Conservation (phyloP, 495 filamentous ascomycete genomes). For the Neurospora sp. region DNA sequence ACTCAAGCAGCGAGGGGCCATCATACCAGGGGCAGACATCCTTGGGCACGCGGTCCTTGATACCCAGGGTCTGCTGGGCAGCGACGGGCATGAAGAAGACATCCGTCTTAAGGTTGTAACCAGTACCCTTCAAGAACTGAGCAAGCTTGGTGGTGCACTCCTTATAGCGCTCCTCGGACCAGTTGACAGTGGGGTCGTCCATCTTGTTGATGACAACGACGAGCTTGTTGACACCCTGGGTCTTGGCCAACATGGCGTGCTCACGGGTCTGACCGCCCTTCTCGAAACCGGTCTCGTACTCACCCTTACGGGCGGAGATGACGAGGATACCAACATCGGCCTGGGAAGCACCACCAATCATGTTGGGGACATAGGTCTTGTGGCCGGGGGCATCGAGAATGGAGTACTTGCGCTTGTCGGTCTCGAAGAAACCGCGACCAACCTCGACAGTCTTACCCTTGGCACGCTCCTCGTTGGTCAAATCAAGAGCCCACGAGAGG, state of each 20-base stretch:
- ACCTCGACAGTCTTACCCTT: constrained; percentile 99
- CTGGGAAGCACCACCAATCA: constrained; percentile 92
- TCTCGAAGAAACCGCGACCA: constrained; percentile 92
- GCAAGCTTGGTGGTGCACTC: constrained; percentile 86
- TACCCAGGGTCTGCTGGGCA: constrained; percentile 70
- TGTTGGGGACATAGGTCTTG: constrained; percentile 91
- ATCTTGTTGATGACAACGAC: constrained; percentile 96
- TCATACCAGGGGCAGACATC: constrained; percentile 74
- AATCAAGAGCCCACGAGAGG: constrained; percentile 91
- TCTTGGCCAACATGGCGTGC: constrained; percentile 93
- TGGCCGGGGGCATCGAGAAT: constrained; percentile 95
- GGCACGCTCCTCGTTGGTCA: constrained; percentile 88
- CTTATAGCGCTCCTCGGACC: constrained; percentile 82
- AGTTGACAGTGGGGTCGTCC: constrained; percentile 94
- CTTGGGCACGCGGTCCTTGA: constrained; percentile 79
- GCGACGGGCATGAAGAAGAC: constrained; percentile 94
- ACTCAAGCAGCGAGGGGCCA: constrained; percentile 91
- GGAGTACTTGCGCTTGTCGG: constrained; percentile 76
- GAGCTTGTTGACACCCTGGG: constrained; percentile 93
- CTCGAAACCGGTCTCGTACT: constrained; percentile 99
- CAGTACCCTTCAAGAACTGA: constrained; percentile 78
- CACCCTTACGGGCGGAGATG: constrained; percentile 93
- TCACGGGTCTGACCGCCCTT: constrained; percentile 96
- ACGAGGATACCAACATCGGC: constrained; percentile 94
- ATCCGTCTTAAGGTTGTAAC: constrained; percentile 87